Evolutionary conservation across 106 monocot genomes (phyloP), one percentile per base, ranked within the genome.

Genomic region (Chionographis japonica): DNA sequence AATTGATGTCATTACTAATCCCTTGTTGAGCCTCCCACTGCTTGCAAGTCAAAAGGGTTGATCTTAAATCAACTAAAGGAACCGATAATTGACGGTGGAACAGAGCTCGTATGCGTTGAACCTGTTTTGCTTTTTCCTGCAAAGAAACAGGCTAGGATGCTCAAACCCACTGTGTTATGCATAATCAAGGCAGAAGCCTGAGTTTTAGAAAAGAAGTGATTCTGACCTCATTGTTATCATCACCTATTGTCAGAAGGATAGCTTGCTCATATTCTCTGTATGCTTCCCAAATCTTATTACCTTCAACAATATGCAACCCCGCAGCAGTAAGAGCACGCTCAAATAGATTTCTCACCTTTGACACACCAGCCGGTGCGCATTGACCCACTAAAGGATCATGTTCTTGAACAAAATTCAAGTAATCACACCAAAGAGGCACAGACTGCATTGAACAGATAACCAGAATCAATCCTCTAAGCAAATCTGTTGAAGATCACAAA

Each of bases 261-360:
- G 97, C 92, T 73, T 87, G 86, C 62, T 98, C 97, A 83, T 78
- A 98, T 54, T 98, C 90, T 61, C 87, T 85, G 61, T 90, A 98
- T 68, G 87, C 79, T 68, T 92, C 87, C 97, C 97, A 98, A 42
- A 98, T 77, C 64, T 85, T 85, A 67, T 72, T 74, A 11, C 97
- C 97, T 62, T 93, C 89, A 70, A 56, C n/a, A 40, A 93, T 56
- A 78, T 98, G 97, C 59, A 93, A 73, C 7, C 92, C 97, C 57
- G 83, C 80, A 70, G 89, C 82, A 65, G 85, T 90, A 79, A 98
- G 67, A 71, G 97, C 89, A 74, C 82, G 87, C 62, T 98, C 97
- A 74, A 87, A 92, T 56, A 98, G 83, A 52, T 77, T 61, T 60
- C 97, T 86, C 89, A 93, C 90, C 82, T 98, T 98, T 37, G 72